phyloP scores from a whole-genome alignment of 164 flowering plant genomes.

The Vitis rupestris region DNA sequence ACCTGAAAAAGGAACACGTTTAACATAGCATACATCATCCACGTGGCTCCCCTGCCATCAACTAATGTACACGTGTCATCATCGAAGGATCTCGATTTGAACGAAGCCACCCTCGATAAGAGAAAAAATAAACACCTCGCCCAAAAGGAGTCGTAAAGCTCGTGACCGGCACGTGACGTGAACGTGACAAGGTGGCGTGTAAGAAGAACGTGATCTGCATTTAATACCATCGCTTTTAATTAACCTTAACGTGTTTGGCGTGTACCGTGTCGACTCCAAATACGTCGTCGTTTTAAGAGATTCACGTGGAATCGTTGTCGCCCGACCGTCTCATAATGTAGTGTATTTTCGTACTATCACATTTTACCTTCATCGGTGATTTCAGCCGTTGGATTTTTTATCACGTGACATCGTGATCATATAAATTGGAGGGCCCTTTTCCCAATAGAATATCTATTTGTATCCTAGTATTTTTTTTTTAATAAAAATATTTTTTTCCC shows the following conservation, averaged over 20 bases:
- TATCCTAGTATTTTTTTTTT: no score
- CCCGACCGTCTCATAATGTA: background rate
- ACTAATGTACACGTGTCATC: no score
- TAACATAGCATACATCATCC: background rate
- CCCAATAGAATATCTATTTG: no score
- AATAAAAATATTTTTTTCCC: no score
- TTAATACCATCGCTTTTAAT: background rate
- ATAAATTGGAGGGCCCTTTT: no score
- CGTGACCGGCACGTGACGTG: conserved; percentile 13
- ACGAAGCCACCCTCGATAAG: no score
- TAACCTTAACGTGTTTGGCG: conserved; percentile 4
- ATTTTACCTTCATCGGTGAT: background rate
- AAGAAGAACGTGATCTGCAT: conserved; percentile 14
- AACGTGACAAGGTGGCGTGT: background rate
- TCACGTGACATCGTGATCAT: no score
- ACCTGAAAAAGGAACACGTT: no score
- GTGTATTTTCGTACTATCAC: background rate
- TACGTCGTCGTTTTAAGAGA: background rate
- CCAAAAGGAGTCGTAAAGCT: background rate
- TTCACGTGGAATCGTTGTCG: background rate
- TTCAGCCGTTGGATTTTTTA: background rate
- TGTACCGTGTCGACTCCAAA: background rate
- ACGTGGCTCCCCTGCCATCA: background rate
- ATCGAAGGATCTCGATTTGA: no score
- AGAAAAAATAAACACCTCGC: no score